phyloP scores from a whole-genome alignment of 208 protist species.

The Trypanosoma avium region DNA sequence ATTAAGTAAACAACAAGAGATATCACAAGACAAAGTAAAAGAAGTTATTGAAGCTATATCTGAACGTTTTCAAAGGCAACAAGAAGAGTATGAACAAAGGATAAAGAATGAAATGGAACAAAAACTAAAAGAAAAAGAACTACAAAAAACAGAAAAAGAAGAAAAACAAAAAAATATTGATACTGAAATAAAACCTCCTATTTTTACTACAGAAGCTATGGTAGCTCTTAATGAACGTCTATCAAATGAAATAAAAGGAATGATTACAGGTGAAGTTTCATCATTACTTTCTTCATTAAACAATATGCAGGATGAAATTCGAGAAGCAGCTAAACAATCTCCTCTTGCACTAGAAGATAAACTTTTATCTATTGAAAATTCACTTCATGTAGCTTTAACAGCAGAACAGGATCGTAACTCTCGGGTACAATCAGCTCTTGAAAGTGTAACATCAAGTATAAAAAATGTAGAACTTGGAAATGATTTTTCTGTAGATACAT shows the following conservation, averaged over 20 bases:
- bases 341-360: conserved; percentile 14
- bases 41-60: conserved; percentile 9
- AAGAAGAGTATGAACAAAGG: conserved; percentile 12
- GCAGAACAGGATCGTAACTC: neutral
- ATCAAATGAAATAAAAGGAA: conserved; percentile 10
- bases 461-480: conserved; percentile 2
- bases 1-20: conserved; percentile 25
- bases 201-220: neutral
- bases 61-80: conserved; percentile 15
- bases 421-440: conserved; percentile 7
- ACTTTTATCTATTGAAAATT: conserved; percentile 10
- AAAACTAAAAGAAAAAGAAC: conserved; percentile 5
- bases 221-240: conserved; percentile 8
- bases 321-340: conserved; percentile 13
- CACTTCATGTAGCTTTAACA: neutral
- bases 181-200: neutral
- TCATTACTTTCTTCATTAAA: conserved; percentile 21
- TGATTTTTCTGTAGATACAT: neutral
- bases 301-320: conserved; percentile 16
- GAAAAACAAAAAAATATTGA: neutral
- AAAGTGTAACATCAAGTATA: conserved; percentile 7
- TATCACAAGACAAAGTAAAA: conserved; percentile 26
- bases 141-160: neutral
- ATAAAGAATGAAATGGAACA: conserved; percentile 1
- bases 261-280: conserved; percentile 10